Percentiles rank a stretch among this genome's conserved stretches.
These are phyloP conservation scores for Microcos paniculata DNA, from an alignment of 345 rosid genomes.

Conservation along the genomic window DNA sequence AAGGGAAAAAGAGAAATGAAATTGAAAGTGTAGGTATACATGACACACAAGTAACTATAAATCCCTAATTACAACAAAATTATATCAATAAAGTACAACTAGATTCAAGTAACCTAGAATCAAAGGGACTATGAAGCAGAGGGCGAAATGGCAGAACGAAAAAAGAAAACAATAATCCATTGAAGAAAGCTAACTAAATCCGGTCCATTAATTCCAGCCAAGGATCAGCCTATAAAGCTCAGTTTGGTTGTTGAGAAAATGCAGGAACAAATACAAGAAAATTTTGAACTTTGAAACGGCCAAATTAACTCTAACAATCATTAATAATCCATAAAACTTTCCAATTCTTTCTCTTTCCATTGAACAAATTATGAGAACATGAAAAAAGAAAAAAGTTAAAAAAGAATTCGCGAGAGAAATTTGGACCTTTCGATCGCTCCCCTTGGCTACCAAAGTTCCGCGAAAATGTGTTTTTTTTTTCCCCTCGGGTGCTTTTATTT, in stretches of 20 bases:
- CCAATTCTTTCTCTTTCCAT: neutral
- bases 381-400: neutral
- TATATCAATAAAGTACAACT: neutral
- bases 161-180: neutral
- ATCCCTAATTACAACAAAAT: neutral
- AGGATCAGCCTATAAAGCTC: neutral
- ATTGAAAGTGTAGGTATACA: neutral
- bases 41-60: neutral
- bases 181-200: neutral
- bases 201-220: neutral
- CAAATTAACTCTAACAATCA: neutral
- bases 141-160: neutral
- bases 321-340: neutral
- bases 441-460: neutral
- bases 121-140: neutral
- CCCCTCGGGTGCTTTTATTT: neutral
- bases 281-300: neutral
- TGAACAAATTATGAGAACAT: neutral
- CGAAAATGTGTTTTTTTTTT: neutral
- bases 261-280: neutral
- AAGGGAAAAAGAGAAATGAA: neutral
- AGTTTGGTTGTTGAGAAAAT: constrained; percentile 11
- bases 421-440: constrained; percentile 9
- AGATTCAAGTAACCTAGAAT: neutral
- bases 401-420: neutral